Base-by-base conservation (phyloP, 2,329 filamentous ascomycete genomes). In the Ceratocystis lukuohia region DNA sequence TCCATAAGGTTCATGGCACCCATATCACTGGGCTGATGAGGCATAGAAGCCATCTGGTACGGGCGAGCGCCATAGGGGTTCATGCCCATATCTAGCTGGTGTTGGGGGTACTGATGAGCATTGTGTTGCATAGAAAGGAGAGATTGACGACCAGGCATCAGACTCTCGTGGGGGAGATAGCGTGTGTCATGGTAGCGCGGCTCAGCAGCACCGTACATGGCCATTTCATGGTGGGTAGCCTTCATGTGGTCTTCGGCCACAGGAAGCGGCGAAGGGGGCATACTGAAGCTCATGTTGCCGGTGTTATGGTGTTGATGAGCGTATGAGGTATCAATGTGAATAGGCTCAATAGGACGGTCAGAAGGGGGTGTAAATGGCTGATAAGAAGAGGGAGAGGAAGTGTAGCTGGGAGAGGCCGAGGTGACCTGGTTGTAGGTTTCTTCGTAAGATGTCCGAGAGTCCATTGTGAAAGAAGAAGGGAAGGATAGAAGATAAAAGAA, bases 361-460 rank as follows among this genome's bases (percentile, higher is more conserved):
- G 78, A 79, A 37, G 73, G 75, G 57, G 78, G 78, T 50, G 78
- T 80, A 68, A 76, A 79, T 30, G 77, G 74, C 50, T 77, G 77
- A 73, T 77, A 79, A 64, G 72, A 70, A 41, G 76, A 77, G 33
- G 71, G 71, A 2, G 75, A 76, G 37, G 76, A 76, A 5, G 76
- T 77, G 69, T 76, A 78, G 72, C 75, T 78, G 46, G 71, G 72
- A 44, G 72, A 70, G 46, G 74, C 71, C 25, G 74, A 75, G 17
- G 75, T 72, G 30, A 62, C 64, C 25, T 64, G 64, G 45, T 30
- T 74, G 71, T 76, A 77, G 73, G 72, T 72, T 68, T 77, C 75
- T 63, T 77, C 76, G 72, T 77, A 74, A 67, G 75, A 73, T 70
- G 76, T 76, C 69, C 72, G 71, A 67, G 74, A 77, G 22, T 76